Conservation (phyloP, 2,329 filamentous ascomycete genomes). For the Arthrobotrys sphaeroides region DNA sequence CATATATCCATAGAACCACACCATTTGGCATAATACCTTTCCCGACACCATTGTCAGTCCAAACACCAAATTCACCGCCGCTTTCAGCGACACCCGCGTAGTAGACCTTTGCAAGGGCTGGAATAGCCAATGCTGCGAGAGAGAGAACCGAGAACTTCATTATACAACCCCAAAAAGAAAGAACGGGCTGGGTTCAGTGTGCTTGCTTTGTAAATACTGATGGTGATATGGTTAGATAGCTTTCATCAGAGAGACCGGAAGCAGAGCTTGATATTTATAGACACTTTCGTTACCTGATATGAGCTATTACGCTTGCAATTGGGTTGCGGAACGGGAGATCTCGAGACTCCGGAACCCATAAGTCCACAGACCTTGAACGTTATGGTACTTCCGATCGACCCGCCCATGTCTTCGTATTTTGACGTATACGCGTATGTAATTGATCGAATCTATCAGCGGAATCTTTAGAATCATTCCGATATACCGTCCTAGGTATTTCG, state of each 20-base stretch:
- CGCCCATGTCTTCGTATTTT: too few relatives aligned
- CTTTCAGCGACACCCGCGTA: constrained; percentile 66
- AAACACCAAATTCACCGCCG: constrained; percentile 65
- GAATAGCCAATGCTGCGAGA: background rate
- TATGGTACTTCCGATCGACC: too few relatives aligned
- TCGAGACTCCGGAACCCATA: background rate
- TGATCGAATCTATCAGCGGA: background rate
- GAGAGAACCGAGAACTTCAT: background rate
- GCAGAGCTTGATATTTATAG: too few relatives aligned
- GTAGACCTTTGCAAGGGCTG: constrained; percentile 62
- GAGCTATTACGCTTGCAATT: too few relatives aligned
- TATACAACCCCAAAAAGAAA: background rate
- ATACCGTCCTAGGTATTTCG: background rate
- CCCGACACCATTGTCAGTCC: constrained; percentile 57
- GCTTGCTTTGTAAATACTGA: too few relatives aligned
- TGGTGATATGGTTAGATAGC: too few relatives aligned
- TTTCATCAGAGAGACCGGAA: too few relatives aligned
- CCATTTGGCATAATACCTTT: constrained; percentile 24
- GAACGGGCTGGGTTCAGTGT: too few relatives aligned
- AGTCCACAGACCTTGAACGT: background rate
- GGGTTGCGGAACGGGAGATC: too few relatives aligned
- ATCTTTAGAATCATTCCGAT: background rate
- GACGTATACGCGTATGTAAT: too few relatives aligned
- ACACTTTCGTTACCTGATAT: too few relatives aligned
- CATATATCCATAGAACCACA: constrained; percentile 57